These are phyloP conservation scores for Russula griseocarnosa DNA, from an alignment of 768 basidiomycete genomes.

Conservation along the genomic window DNA sequence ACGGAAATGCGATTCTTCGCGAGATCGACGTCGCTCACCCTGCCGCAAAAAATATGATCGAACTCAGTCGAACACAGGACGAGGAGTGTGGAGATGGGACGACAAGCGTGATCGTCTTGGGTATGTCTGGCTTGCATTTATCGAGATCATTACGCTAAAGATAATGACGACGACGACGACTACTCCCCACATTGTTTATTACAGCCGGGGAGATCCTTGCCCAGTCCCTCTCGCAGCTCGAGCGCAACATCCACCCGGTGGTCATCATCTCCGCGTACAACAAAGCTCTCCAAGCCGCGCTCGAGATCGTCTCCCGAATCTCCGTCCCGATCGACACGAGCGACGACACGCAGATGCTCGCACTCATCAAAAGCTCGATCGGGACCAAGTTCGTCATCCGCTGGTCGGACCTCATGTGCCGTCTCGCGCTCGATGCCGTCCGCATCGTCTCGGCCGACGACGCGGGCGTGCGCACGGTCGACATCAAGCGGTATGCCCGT, in stretches of 20 bases:
- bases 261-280: conserved; percentile 99
- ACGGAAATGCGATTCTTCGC: conserved; percentile 97
- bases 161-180: not conserved
- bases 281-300: conserved; percentile 88
- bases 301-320: conserved; percentile 82
- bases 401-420: conserved; percentile 98
- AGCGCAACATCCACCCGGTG: conserved; percentile 97
- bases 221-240: conserved; percentile 86
- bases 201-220: conserved; percentile 98
- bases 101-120: conserved; percentile 95
- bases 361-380: conserved; percentile 96
- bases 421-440: conserved; percentile 87
- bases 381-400: conserved; percentile 96
- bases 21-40: conserved; percentile 99
- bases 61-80: conserved; percentile 94
- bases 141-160: too few relatives aligned
- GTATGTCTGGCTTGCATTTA: conserved; percentile 39
- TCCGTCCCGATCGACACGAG: conserved; percentile 85
- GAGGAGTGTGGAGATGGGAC: conserved; percentile 99
- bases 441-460: conserved; percentile 80
- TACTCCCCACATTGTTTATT: conserved; percentile 11
- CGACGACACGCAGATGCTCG: conserved; percentile 87
- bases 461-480: conserved; percentile 78
- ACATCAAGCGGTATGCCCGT: conserved; percentile 96
- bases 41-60: conserved; percentile 99